Base-by-base conservation (phyloP, 2,329 filamentous ascomycete species). In the Clathrospora elynae region DNA sequence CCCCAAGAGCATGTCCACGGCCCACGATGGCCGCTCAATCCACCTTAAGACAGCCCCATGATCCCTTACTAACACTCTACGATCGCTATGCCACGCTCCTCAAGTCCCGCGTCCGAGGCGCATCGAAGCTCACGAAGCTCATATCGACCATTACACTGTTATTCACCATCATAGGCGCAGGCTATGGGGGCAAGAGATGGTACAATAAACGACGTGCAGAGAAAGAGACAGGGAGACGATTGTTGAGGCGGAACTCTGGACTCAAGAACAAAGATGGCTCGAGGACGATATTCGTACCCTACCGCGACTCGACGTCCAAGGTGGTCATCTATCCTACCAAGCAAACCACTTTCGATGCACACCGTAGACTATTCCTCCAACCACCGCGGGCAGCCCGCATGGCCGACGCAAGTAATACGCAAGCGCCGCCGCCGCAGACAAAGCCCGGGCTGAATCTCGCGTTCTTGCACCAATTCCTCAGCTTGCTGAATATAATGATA, bases 401-500 rank as follows among this genome's bases (percentile, higher is more conserved):
- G 33, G 78, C 80, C 25, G 85, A 90, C 67, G 84, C 85, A 4
- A 61, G 67, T 30, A 77, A 75, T 30, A 74, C 77, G 23, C 80
- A 82, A 29, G 89, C 95, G 5, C 93, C 93, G 11, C 88, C 91
- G 2, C 82, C 88, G 7, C 88, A 95, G 67, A 92, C 91, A 3
- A 97, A 96, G 69, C 90, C 93, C 0, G 93, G 93, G 0, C 75
- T 99, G 25, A 99, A 99, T 66, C 78, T 99, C 45, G 93, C 93
- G 8, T 99, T 99, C 62, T 72, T 99, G 38, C 93, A 99, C 68
- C 93, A 99, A 71, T 97, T 99, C 61, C 78, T 97, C 36, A 96
- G 92, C 64, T 75, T 99, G 40, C 83, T 97, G 74, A 96, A 90
- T 72, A 97, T 99, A 65, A 95, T 97, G 90, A 88, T 99, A 50